phyloP scores from a whole-genome alignment of 2,329 filamentous ascomycete species.

The Sclerotinia subarctica region DNA sequence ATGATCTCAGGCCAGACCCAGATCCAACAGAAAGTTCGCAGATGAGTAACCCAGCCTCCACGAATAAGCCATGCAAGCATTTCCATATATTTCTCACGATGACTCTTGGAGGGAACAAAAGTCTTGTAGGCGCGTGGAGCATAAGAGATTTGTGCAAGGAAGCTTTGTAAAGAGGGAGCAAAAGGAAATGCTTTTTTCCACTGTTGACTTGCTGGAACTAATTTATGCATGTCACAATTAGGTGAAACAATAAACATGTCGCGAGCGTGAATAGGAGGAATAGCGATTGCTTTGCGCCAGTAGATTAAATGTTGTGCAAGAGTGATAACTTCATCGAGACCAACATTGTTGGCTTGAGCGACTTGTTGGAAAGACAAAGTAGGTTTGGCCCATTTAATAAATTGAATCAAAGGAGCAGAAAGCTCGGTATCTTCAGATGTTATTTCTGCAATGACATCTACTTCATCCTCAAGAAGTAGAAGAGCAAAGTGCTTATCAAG shows the following conservation, averaged over 20 bases:
- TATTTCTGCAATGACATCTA: conserved; percentile 68
- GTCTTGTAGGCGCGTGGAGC: conserved; percentile 78
- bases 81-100: conserved; percentile 81
- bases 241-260: conserved; percentile 91
- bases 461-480: conserved; percentile 78
- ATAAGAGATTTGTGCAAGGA: conserved; percentile 78
- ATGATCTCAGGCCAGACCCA: conserved; percentile 80
- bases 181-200: conserved; percentile 81
- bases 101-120: conserved; percentile 82
- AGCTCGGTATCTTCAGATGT: conserved; percentile 74
- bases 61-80: conserved; percentile 93
- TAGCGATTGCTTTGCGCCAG: conserved; percentile 89
- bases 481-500: conserved; percentile 85
- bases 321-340: conserved; percentile 76
- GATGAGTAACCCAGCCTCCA: conserved; percentile 88
- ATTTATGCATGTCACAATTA: conserved; percentile 73
- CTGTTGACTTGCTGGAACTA: conserved; percentile 64
- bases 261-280: conserved; percentile 83
- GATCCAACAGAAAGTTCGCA: conserved; percentile 88
- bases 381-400: conserved; percentile 70
- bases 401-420: conserved; percentile 74
- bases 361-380: conserved; percentile 69
- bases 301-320: conserved; percentile 93
- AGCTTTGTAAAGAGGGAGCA: conserved; percentile 77
- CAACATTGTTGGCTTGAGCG: conserved; percentile 67